These are phyloP conservation scores for Salix purpurea DNA, from an alignment of 345 rosid species.

Conservation along the genomic window DNA sequence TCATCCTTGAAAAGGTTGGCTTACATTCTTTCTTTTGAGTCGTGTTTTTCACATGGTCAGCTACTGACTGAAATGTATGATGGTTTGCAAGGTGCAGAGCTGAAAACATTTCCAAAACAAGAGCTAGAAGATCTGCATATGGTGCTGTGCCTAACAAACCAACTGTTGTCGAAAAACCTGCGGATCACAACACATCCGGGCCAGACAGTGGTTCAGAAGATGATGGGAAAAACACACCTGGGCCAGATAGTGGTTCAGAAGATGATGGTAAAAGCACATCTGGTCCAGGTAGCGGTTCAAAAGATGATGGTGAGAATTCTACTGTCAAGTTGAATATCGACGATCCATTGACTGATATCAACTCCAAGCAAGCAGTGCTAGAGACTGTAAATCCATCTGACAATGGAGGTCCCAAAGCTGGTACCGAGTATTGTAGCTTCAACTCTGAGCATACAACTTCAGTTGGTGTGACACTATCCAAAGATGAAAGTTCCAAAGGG, in stretches of 20 bases:
- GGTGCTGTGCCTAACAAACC: conserved; percentile 1
- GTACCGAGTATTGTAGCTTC: not conserved
- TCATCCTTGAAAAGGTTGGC: conserved; percentile 31
- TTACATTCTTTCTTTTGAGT: not conserved
- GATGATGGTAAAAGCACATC: not conserved
- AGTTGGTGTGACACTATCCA: not conserved
- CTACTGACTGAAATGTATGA: not conserved
- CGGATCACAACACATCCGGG: not conserved
- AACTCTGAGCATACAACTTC: not conserved
- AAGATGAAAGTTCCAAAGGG: not conserved
- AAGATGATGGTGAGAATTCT: conserved; percentile 1
- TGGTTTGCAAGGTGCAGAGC: conserved; percentile 20
- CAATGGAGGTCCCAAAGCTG: not conserved
- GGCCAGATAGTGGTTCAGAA: not conserved
- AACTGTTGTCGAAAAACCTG: not conserved
- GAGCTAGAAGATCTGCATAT: conserved; percentile 1
- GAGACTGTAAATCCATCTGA: not conserved
- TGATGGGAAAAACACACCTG: not conserved
- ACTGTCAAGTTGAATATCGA: not conserved
- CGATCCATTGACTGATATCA: not conserved
- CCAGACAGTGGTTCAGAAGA: not conserved
- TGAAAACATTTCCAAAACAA: conserved; percentile 10
- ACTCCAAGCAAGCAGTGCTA: not conserved
- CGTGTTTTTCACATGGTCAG: not conserved
- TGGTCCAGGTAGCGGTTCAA: not conserved